phyloP scores from a whole-genome alignment of 2,329 filamentous ascomycete genomes.

The Fusarium liriodendri region DNA sequence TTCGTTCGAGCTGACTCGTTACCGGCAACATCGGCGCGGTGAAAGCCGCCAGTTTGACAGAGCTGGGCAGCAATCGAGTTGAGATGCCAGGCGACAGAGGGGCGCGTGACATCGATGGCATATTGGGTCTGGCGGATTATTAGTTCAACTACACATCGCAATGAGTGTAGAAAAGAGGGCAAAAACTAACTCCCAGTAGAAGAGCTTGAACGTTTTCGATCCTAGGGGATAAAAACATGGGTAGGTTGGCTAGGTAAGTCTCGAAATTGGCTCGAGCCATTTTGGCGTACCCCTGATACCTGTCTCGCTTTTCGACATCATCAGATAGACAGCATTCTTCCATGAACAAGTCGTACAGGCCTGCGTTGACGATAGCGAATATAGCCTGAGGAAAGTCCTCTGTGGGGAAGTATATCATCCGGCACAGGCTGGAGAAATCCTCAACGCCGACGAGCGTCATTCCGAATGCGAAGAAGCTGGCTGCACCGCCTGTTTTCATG shows the following conservation, averaged over 20 bases:
- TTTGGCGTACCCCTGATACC: conserved; percentile 51
- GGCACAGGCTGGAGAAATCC: conserved; percentile 61
- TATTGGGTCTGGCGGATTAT: conserved; percentile 52
- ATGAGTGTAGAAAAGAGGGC: no score
- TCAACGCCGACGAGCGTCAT: conserved; percentile 52
- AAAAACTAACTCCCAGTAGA: conserved; percentile 61
- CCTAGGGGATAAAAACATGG: conserved; percentile 66
- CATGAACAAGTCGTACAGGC: conserved; percentile 60
- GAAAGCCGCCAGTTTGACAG: conserved; percentile 71
- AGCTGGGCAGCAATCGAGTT: conserved; percentile 67
- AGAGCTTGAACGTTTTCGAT: conserved; percentile 67
- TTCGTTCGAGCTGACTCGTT: conserved; percentile 3
- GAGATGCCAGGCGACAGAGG: conserved; percentile 70
- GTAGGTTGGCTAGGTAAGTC: conserved; percentile 61
- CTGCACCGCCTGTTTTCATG: not conserved
- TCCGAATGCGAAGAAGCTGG: not conserved
- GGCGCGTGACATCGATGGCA: conserved; percentile 69
- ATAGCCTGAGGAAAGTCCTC: conserved; percentile 60
- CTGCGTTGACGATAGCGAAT: conserved; percentile 61
- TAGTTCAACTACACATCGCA: not conserved
- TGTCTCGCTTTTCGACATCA: conserved; percentile 44
- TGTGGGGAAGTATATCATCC: conserved; percentile 60
- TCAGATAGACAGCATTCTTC: conserved; percentile 53
- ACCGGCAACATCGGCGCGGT: conserved; percentile 49
- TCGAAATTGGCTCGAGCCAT: conserved; percentile 62